These are phyloP conservation scores for Triticum aestivum DNA, from an alignment of 176 grass and related monocot species.

Conservation along the genomic window DNA sequence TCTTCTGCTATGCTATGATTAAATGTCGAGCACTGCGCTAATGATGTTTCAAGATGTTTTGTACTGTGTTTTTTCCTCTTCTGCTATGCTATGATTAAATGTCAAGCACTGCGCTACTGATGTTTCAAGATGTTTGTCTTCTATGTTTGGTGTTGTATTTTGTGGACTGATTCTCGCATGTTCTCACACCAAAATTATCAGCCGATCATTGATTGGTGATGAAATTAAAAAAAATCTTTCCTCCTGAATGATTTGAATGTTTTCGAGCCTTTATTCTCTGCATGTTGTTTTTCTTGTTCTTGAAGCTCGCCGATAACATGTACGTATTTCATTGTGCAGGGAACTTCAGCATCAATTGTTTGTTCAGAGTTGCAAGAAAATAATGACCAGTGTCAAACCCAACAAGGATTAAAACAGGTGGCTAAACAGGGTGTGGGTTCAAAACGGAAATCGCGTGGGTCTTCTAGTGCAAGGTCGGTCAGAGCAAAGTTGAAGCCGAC, in stretches of 20 bases:
- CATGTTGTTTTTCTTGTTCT: constrained; percentile 5
- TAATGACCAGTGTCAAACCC: constrained; percentile 32
- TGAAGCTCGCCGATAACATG: constrained; percentile 4
- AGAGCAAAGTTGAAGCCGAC: constrained; percentile 37
- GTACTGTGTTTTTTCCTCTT: background rate
- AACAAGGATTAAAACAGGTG: constrained; percentile 34
- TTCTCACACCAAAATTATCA: background rate
- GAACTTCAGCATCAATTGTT: constrained; percentile 23
- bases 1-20: background rate
- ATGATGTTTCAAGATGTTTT: background rate
- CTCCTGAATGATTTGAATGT: background rate
- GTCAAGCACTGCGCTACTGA: background rate
- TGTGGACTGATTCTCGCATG: background rate
- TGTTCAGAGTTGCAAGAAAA: constrained; percentile 9
- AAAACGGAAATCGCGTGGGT: constrained; percentile 13
- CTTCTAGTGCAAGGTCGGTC: constrained; percentile 9
- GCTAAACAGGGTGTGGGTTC: constrained; percentile 14
- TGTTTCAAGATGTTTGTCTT: background rate
- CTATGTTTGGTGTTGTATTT: constrained; percentile 17
- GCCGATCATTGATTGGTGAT: background rate
- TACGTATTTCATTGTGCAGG: constrained; percentile 38
- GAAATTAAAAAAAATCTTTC: background rate
- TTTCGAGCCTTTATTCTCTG: constrained; percentile 16
- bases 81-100: background rate
- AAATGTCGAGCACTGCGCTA: background rate